A percentile compares a stretch with the other conserved stretches of the same genome.
Evolutionary conservation across 495 filamentous ascomycete genomes (phyloP).

Genomic region (Annulohypoxylon nitens): DNA sequence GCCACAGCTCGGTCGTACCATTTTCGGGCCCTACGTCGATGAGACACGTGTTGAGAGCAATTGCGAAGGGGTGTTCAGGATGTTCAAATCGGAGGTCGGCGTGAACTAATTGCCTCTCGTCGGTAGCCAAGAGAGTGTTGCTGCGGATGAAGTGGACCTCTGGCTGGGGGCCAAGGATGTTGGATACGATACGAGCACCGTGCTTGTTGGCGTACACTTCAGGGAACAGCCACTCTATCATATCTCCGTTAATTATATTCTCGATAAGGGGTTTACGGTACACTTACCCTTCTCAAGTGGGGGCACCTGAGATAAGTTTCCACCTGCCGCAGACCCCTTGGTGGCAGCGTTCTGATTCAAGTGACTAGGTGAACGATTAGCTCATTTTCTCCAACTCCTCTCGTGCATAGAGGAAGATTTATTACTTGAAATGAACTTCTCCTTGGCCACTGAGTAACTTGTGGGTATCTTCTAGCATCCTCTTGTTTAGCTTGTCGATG

Average conservation of each 20-base stretch:
- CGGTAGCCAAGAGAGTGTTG: slow-evolving; percentile 1
- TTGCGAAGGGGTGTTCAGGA: slow-evolving; percentile 6
- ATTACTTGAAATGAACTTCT: slow-evolving; percentile 6
- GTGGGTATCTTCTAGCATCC: background rate
- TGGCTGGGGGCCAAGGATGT: slow-evolving; percentile 3
- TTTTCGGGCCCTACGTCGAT: slow-evolving; percentile 6
- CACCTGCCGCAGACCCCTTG: slow-evolving; percentile 1
- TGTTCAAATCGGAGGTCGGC: slow-evolving; percentile 13
- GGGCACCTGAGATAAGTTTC: slow-evolving; percentile 6
- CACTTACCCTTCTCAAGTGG: slow-evolving; percentile 6
- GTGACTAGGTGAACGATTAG: background rate
- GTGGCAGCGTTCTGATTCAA: slow-evolving; percentile 9
- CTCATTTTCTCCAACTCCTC: background rate
- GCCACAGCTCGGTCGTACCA: background rate
- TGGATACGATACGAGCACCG: slow-evolving; percentile 9
- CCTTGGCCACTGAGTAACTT: slow-evolving; percentile 11
- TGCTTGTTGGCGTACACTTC: slow-evolving; percentile 10
- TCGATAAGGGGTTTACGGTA: no score
- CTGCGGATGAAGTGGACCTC: slow-evolving; percentile 10
- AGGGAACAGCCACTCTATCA: slow-evolving; percentile 1
- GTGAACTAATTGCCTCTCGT: slow-evolving; percentile 7
- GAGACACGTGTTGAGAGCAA: slow-evolving; percentile 3
- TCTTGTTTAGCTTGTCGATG: slow-evolving; percentile 7
- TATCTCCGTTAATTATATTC: background rate
- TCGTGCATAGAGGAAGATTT: background rate